A percentile compares a stretch with the other conserved stretches of the same genome.
Evolutionary conservation across 192 early-diverging fungal species (phyloP).

Genomic region (Phlyctochytrium arcticum): DNA sequence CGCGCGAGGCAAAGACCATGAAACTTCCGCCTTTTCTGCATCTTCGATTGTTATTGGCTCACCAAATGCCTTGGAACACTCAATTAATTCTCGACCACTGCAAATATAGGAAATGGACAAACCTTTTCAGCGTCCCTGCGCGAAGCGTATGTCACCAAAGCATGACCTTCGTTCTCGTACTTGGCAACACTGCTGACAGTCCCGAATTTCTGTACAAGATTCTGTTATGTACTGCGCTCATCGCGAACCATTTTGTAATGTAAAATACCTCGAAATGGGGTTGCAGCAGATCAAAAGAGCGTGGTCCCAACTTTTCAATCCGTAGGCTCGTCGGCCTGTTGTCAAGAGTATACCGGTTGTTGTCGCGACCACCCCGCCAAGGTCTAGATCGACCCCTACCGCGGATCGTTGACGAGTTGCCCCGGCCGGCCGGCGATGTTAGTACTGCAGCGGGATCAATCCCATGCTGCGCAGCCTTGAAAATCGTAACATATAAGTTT

Average conservation of each 20-base stretch:
- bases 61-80: slow-evolving; percentile 1
- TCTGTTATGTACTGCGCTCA: not conserved
- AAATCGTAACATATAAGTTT: slow-evolving; percentile 1
- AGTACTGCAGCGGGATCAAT: slow-evolving; percentile 33
- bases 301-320: slow-evolving; percentile 50
- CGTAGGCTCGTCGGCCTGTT: slow-evolving; percentile 67
- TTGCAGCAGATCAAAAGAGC: slow-evolving; percentile 42
- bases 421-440: not conserved
- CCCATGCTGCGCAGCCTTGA: slow-evolving; percentile 37
- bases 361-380: slow-evolving; percentile 48
- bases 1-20: not conserved
- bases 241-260: not conserved
- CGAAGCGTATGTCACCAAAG: slow-evolving; percentile 50
- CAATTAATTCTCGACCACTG: not conserved
- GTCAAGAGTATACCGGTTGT: slow-evolving; percentile 55
- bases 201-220: slow-evolving; percentile 39
- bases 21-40: not conserved
- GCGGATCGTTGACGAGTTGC: slow-evolving; percentile 23
- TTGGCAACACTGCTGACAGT: slow-evolving; percentile 40
- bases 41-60: slow-evolving; percentile 8
- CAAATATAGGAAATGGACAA: not conserved
- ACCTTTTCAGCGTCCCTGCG: slow-evolving; percentile 58
- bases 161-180: slow-evolving; percentile 35
- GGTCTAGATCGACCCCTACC: slow-evolving; percentile 37
- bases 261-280: slow-evolving; percentile 63